Evolutionary conservation across 192 early-diverging fungal genomes (phyloP).

Genomic region (Rhizoclosmatium globosum): DNA sequence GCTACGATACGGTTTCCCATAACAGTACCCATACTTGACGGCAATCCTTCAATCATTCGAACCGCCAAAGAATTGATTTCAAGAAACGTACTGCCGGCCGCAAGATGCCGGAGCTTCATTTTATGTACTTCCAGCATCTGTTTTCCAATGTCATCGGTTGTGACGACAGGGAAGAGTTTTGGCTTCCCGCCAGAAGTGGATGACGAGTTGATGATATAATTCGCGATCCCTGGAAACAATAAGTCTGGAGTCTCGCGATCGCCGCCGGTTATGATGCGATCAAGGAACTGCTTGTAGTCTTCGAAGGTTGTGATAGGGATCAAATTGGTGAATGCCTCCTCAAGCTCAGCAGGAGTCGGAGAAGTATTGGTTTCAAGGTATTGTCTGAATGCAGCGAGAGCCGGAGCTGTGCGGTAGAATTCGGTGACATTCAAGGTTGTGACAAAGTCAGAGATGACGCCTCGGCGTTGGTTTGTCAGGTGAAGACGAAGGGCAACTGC

Average conservation of each 20-base stretch:
- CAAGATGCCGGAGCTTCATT: neutral
- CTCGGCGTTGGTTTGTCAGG: too few relatives aligned
- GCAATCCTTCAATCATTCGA: neutral
- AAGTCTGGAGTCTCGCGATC: too few relatives aligned
- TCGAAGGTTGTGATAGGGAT: neutral
- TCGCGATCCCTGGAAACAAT: too few relatives aligned
- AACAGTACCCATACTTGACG: neutral
- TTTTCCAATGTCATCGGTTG: neutral
- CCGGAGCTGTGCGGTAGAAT: too few relatives aligned
- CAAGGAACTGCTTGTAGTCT: neutral
- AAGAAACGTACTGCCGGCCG: neutral
- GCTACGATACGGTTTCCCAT: neutral
- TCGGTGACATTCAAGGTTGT: too few relatives aligned
- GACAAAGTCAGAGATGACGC: too few relatives aligned
- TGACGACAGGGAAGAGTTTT: constrained; percentile 1
- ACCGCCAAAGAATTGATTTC: neutral
- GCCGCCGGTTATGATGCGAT: neutral
- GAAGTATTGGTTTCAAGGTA: too few relatives aligned
- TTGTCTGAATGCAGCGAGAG: too few relatives aligned
- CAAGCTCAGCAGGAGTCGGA: neutral
- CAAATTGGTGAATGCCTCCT: neutral
- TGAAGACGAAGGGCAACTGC: too few relatives aligned
- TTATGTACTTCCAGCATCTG: neutral
- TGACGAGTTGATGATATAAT: neutral
- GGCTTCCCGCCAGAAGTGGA: neutral